These are phyloP conservation scores for Schizonepeta tenuifolia DNA, from an alignment of 257 asterid species.

Conservation along the genomic window DNA sequence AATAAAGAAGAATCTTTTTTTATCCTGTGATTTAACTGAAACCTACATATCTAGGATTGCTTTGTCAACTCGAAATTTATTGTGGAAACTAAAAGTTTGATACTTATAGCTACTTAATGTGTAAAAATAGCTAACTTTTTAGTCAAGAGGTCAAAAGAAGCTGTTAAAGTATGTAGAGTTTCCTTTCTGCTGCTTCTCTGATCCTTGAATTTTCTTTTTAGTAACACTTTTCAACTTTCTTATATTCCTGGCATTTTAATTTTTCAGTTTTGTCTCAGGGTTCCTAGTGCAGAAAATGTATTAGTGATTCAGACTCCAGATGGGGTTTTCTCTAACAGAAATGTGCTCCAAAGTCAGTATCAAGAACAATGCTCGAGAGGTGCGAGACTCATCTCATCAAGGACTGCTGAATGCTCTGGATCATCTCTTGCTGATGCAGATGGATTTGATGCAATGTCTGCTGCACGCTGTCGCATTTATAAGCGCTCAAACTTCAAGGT, in stretches of 20 bases:
- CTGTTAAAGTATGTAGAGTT: background rate
- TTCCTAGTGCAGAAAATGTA: constrained; percentile 76
- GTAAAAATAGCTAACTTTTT: constrained; percentile 14
- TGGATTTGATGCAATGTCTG: constrained; percentile 65
- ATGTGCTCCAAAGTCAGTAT: constrained; percentile 58
- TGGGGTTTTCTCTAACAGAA: constrained; percentile 66
- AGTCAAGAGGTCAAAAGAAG: background rate
- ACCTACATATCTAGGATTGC: background rate
- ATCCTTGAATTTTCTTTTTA: constrained; percentile 1
- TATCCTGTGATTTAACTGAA: background rate
- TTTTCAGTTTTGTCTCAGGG: constrained; percentile 50
- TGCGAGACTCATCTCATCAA: constrained; percentile 66
- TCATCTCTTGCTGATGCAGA: constrained; percentile 49
- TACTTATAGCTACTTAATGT: background rate
- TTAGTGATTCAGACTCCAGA: constrained; percentile 74
- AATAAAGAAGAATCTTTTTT: constrained; percentile 12
- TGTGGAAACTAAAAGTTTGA: constrained; percentile 2
- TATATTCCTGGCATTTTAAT: constrained; percentile 28
- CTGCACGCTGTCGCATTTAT: constrained; percentile 84
- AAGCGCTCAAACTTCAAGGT: constrained; percentile 62
- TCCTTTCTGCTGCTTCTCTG: constrained; percentile 7
- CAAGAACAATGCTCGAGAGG: constrained; percentile 63
- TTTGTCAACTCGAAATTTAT: constrained; percentile 3
- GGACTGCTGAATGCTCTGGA: constrained; percentile 53
- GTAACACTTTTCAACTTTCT: background rate